phyloP scores from a whole-genome alignment of 1,284 basidiomycete genomes.

The Apiotrichum siamense region DNA sequence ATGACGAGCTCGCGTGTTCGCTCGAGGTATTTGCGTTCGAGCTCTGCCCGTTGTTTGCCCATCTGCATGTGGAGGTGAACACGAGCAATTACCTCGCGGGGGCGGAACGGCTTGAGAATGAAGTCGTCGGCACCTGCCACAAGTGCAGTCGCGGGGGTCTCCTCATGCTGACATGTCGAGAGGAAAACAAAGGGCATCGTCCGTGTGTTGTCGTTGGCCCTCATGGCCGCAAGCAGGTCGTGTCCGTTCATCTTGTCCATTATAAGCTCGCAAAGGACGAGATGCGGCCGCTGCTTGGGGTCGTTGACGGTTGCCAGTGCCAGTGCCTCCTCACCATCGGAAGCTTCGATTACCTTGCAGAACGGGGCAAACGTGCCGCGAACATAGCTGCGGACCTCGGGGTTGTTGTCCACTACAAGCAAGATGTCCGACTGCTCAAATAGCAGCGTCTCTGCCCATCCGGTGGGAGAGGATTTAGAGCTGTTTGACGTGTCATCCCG shows the following conservation, averaged over 20 bases:
- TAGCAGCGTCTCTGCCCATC: conserved; percentile 11
- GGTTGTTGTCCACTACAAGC: conserved; percentile 28
- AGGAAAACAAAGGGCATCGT: conserved; percentile 32
- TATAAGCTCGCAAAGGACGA: conserved; percentile 40
- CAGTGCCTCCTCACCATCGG: conserved; percentile 44
- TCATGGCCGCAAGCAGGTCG: conserved; percentile 29
- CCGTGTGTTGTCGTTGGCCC: conserved; percentile 17
- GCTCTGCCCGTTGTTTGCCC: conserved; percentile 36
- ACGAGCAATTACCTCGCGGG: conserved; percentile 48
- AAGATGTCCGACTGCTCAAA: conserved; percentile 26
- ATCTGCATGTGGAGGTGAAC: conserved; percentile 43
- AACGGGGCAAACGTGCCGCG: conserved; percentile 35
- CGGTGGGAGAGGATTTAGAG: conserved; percentile 4
- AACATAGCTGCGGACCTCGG: conserved; percentile 43
- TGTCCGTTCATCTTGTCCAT: conserved; percentile 41
- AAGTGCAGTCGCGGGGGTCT: conserved; percentile 33
- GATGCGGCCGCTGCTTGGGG: conserved; percentile 17
- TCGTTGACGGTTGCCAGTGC: conserved; percentile 22
- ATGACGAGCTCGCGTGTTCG: conserved; percentile 36
- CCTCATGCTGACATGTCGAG: conserved; percentile 31
- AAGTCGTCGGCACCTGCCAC: conserved; percentile 49
- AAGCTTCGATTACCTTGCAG: conserved; percentile 42
- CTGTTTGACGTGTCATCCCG: background rate
- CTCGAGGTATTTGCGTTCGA: conserved; percentile 35
- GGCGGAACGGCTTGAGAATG: conserved; percentile 43